Conservation (phyloP, 768 basidiomycete genomes). For the Mycena amicta region DNA sequence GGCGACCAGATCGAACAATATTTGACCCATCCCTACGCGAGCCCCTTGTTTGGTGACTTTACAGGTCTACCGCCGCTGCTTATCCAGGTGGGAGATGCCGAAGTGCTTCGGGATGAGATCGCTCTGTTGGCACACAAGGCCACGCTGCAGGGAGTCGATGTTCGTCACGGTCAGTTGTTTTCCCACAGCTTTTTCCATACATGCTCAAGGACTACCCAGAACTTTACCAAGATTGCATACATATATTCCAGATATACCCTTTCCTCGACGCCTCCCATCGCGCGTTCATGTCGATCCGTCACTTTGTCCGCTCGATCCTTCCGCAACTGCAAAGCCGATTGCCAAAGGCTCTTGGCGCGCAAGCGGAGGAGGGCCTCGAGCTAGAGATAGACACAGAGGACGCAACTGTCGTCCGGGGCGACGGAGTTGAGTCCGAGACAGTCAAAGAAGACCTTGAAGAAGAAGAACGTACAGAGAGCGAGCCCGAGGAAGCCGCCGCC, state of each 20-base stretch:
- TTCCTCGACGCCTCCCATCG: conserved; percentile 69
- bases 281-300: conserved; percentile 69
- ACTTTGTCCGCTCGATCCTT: conserved; percentile 66
- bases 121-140: conserved; percentile 94
- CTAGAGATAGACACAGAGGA: conserved; percentile 71
- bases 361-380: conserved; percentile 63
- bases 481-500: conserved; percentile 35
- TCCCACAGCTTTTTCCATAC: too few relatives aligned
- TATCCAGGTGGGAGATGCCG: conserved; percentile 91
- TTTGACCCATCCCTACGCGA: conserved; percentile 95
- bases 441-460: conserved; percentile 45
- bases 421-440: conserved; percentile 59
- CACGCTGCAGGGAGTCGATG: conserved; percentile 78
- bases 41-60: conserved; percentile 91
- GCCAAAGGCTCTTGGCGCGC: conserved; percentile 53
- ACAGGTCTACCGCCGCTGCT: conserved; percentile 85
- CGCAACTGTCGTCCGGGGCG: conserved; percentile 70
- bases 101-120: conserved; percentile 94
- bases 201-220: conserved; percentile 44
- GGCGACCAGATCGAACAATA: conserved; percentile 80
- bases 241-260: conserved; percentile 89
- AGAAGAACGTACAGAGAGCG: conserved; percentile 28
- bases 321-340: conserved; percentile 54
- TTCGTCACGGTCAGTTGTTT: conserved; percentile 51
- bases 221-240: conserved; percentile 87